Conservation (phyloP, 164 flowering plant genomes). For the Taxillus chinensis region DNA sequence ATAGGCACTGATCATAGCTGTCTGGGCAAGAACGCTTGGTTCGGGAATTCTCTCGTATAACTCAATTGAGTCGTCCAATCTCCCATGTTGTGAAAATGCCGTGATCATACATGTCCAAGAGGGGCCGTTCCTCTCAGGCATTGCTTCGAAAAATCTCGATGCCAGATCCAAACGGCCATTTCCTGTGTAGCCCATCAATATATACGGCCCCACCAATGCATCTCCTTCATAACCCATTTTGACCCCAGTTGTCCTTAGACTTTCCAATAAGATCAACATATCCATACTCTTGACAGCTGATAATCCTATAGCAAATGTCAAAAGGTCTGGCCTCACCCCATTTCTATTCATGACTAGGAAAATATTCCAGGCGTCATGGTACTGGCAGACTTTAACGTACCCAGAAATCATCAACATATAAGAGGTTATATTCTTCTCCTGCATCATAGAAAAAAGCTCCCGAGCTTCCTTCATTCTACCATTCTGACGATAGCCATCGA, state of each 20-base stretch:
- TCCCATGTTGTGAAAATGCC: conserved; percentile 26
- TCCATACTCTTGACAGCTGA: conserved; percentile 21
- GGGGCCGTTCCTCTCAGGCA: conserved; percentile 31
- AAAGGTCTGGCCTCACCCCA: conserved; percentile 23
- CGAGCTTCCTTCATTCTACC: conserved; percentile 22
- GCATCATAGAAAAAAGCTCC: conserved; percentile 26
- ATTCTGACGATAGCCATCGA: conserved; percentile 27
- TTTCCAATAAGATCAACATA: conserved; percentile 14
- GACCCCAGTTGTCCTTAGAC: conserved; percentile 16
- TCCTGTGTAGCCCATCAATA: conserved; percentile 32
- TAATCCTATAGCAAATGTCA: conserved; percentile 20
- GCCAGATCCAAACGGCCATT: conserved; percentile 20
- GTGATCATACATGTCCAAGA: conserved; percentile 35
- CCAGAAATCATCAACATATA: conserved; percentile 36
- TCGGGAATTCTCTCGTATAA: conserved; percentile 21
- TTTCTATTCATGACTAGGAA: conserved; percentile 15
- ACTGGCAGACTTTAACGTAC: conserved; percentile 17
- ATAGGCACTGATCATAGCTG: conserved; percentile 32
- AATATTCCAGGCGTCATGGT: conserved; percentile 22
- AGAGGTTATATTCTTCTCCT: conserved; percentile 19
- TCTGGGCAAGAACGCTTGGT: conserved; percentile 17
- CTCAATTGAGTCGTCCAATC: conserved; percentile 31
- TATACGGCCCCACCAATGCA: conserved; percentile 34
- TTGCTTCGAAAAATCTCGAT: conserved; percentile 19
- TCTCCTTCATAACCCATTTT: conserved; percentile 27